Percentiles rank a stretch among this genome's conserved stretches.
These are phyloP conservation scores for Candida cerambycidarum DNA, from an alignment of 805 yeast genomes.

Conservation along the genomic window DNA sequence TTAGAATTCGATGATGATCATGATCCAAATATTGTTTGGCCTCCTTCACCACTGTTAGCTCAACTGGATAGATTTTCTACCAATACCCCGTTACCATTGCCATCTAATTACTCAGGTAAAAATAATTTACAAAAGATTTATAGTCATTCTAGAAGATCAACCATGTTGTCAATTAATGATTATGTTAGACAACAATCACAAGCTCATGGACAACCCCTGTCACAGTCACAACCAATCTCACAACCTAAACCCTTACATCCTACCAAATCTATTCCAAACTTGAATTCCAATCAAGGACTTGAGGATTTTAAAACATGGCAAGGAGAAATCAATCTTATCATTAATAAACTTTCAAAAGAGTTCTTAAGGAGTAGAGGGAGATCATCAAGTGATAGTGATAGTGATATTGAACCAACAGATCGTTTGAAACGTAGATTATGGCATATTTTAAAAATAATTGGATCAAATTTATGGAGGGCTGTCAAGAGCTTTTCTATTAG, in stretches of 20 bases:
- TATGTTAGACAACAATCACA: conserved; percentile 35
- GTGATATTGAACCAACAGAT: conserved; percentile 19
- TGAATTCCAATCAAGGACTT: conserved; percentile 3
- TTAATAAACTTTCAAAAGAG: conserved; percentile 47
- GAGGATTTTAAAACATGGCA: conserved; percentile 55
- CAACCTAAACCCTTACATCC: conserved; percentile 9
- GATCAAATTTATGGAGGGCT: conserved; percentile 26
- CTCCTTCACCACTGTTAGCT: conserved; percentile 38
- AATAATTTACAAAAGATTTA: conserved; percentile 42
- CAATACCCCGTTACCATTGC: conserved; percentile 34
- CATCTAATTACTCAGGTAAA: conserved; percentile 26
- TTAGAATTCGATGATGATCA: conserved; percentile 33
- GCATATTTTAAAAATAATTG: conserved; percentile 26
- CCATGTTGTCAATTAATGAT: conserved; percentile 35
- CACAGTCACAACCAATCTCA: not conserved
- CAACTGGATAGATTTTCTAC: conserved; percentile 36
- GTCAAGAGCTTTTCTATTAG: conserved; percentile 37
- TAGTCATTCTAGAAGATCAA: conserved; percentile 42
- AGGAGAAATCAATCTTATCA: conserved; percentile 48
- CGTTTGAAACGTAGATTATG: conserved; percentile 23
- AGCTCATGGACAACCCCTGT: conserved; percentile 13
- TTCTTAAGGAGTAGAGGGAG: conserved; percentile 16
- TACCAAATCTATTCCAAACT: not conserved
- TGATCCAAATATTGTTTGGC: conserved; percentile 19
- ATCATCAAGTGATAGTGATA: conserved; percentile 17